Evolutionary conservation across 2,329 filamentous ascomycete genomes (phyloP).

Genomic region (Lecanicillium sp.): DNA sequence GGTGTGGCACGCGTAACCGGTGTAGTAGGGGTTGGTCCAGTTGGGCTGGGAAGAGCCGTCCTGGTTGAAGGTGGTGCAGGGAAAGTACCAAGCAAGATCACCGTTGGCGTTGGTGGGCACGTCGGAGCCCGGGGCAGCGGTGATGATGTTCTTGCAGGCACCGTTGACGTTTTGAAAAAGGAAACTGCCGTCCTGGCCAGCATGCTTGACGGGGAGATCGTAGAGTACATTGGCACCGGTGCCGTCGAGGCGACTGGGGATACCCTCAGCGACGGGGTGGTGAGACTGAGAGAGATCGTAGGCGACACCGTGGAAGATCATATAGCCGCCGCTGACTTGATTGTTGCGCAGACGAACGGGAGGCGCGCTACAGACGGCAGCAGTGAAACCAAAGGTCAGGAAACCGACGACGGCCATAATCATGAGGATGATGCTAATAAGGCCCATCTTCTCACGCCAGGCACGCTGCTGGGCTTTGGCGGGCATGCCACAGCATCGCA

Average conservation of each 20-base stretch:
- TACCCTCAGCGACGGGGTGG: conserved; percentile 75
- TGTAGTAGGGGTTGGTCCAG: conserved; percentile 65
- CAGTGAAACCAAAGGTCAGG: conserved; percentile 92
- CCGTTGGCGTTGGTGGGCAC: conserved; percentile 69
- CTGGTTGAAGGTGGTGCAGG: conserved; percentile 85
- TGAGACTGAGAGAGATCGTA: conserved; percentile 74
- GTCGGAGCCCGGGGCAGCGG: conserved; percentile 60
- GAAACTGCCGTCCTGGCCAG: conserved; percentile 91
- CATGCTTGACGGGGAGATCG: conserved; percentile 74
- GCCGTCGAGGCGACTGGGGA: conserved; percentile 49
- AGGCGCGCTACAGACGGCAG: conserved; percentile 72
- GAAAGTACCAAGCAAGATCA: conserved; percentile 93
- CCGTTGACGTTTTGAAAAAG: conserved; percentile 98
- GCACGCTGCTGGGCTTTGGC: conserved; percentile 82
- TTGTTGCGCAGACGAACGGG: conserved; percentile 73
- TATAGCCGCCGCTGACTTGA: conserved; percentile 72
- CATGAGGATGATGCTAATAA: conserved; percentile 85
- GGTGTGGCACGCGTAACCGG: conserved; percentile 87
- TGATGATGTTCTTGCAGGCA: conserved; percentile 89
- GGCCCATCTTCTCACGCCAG: conserved; percentile 96
- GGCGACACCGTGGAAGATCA: conserved; percentile 93
- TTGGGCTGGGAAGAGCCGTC: conserved; percentile 82
- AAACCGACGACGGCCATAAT: conserved; percentile 91
- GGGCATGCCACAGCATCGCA: conserved; percentile 80
- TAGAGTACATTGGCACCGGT: conserved; percentile 72